Evolutionary conservation across 2,329 filamentous ascomycete species (phyloP).

Genomic region (Colletotrichum scovillei): DNA sequence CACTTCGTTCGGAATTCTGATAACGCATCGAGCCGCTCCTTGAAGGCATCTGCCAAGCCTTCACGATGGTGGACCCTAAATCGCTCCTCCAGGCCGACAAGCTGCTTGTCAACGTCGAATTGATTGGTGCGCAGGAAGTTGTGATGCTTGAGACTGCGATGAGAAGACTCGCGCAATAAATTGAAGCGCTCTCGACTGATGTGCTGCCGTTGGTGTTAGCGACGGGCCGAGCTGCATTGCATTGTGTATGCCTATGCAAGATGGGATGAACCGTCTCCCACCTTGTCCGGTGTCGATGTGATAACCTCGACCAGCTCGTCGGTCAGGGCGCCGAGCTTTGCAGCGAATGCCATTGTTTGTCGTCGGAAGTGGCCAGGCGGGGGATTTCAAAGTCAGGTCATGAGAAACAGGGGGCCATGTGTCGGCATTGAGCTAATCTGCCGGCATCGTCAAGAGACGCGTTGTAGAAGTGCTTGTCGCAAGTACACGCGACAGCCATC

Average conservation of each 20-base stretch:
- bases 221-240: conserved; percentile 6
- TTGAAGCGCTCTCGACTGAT: conserved; percentile 51
- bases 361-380: background rate
- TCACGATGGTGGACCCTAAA: conserved; percentile 85
- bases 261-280: conserved; percentile 45
- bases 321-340: conserved; percentile 71
- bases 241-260: conserved; percentile 17
- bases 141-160: conserved; percentile 65
- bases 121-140: conserved; percentile 77
- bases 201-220: conserved; percentile 34
- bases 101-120: conserved; percentile 74
- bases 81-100: conserved; percentile 85
- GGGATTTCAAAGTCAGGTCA: background rate
- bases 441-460: background rate
- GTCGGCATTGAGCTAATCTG: background rate
- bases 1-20: conserved; percentile 66
- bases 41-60: conserved; percentile 78
- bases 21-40: conserved; percentile 68
- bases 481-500: conserved; percentile 3
- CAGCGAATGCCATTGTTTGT: conserved; percentile 75
- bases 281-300: conserved; percentile 64
- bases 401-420: background rate
- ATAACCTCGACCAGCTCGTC: conserved; percentile 78
- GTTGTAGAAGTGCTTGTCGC: background rate
- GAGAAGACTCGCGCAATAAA: conserved; percentile 58